Evolutionary conservation across 73 alveolate species (phyloP).

Genomic region (Durusdinium trenchii): DNA sequence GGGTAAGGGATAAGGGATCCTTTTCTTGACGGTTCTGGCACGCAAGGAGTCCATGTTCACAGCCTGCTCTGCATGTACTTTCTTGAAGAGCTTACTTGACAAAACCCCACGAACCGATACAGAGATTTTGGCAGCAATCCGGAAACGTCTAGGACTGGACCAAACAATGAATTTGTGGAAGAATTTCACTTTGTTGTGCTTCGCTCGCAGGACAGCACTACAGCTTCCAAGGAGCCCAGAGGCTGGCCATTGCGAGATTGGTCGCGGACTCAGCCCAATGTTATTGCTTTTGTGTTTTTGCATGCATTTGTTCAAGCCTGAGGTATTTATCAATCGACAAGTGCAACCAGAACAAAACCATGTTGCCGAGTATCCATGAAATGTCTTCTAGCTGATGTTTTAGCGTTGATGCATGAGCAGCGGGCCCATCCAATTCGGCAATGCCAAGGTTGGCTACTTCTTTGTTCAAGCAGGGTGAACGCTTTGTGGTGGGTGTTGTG

Average conservation of each 20-base stretch:
- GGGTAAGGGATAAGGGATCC: too few relatives aligned
- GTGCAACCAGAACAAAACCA: constrained; percentile 26
- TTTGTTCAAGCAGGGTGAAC: not conserved
- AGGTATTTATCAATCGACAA: constrained; percentile 25
- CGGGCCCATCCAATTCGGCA: not conserved
- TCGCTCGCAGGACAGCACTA: constrained; percentile 3
- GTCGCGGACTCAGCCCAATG: not conserved
- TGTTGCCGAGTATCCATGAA: not conserved
- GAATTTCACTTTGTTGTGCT: not conserved
- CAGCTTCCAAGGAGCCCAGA: constrained; percentile 1
- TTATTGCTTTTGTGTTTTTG: not conserved
- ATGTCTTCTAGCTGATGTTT: not conserved
- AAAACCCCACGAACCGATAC: constrained; percentile 11
- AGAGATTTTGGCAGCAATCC: not conserved
- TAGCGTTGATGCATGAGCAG: not conserved
- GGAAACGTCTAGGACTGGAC: constrained; percentile 18
- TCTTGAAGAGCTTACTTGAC: not conserved
- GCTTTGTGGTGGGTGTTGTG: constrained; percentile 7
- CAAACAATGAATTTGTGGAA: not conserved
- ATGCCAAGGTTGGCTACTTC: not conserved
- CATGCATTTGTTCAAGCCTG: not conserved
- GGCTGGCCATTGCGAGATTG: not conserved
- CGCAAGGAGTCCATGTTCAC: constrained; percentile 3
- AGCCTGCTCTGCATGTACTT: constrained; percentile 10
- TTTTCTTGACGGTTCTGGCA: not conserved